Conservation (phyloP, 371 early-diverging fungal genomes). For the Funneliformis caledonium region DNA sequence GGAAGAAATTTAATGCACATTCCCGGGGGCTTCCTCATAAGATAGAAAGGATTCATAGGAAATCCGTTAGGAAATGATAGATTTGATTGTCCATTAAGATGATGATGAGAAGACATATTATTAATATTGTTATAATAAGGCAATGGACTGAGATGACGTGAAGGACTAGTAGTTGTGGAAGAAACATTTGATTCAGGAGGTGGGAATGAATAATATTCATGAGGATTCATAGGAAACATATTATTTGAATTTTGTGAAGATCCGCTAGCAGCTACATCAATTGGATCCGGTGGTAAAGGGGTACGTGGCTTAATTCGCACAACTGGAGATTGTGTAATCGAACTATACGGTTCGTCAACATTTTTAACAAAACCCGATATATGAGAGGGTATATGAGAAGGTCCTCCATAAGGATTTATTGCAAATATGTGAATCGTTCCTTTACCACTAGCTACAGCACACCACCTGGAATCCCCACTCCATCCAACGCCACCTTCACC, state of each 20-base stretch:
- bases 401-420: slow-evolving; percentile 73
- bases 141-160: slow-evolving; percentile 18
- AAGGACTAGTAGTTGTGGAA: not conserved
- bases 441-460: slow-evolving; percentile 74
- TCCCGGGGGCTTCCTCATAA: slow-evolving; percentile 6
- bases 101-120: not conserved
- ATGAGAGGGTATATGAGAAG: slow-evolving; percentile 68
- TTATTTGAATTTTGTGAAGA: slow-evolving; percentile 10
- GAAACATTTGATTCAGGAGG: slow-evolving; percentile 2
- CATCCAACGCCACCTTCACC: slow-evolving; percentile 65
- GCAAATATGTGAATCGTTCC: slow-evolving; percentile 82
- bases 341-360: slow-evolving; percentile 26
- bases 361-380: slow-evolving; percentile 42
- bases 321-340: slow-evolving; percentile 28
- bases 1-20: slow-evolving; percentile 34
- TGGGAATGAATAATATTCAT: slow-evolving; percentile 28
- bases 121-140: not conserved
- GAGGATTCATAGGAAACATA: not conserved
- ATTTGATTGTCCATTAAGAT: not conserved
- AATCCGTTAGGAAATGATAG: not conserved
- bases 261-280: not conserved
- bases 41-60: not conserved
- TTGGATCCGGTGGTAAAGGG: slow-evolving; percentile 36
- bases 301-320: slow-evolving; percentile 32
- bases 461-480: slow-evolving; percentile 78